These are phyloP conservation scores for Naganishia onofrii DNA, from an alignment of 768 basidiomycete species.

Conservation along the genomic window DNA sequence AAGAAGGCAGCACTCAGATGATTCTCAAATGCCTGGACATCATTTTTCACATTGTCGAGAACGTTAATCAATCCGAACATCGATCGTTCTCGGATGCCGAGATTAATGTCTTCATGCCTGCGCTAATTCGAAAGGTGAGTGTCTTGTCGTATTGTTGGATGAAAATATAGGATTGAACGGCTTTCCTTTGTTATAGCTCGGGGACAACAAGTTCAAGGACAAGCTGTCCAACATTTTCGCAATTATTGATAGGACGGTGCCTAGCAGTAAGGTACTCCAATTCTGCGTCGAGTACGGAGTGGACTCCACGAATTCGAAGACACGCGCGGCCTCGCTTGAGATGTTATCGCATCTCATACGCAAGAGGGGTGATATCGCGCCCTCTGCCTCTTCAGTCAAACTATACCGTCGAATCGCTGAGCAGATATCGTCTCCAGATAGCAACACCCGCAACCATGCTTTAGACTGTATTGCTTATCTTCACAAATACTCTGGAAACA, in stretches of 20 bases:
- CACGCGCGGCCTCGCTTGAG: conserved; percentile 79
- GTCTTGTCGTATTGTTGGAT: neutral
- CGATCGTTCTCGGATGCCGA: conserved; percentile 73
- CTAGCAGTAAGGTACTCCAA: conserved; percentile 87
- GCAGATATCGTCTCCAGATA: conserved; percentile 39
- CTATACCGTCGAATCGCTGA: conserved; percentile 39
- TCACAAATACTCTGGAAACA: conserved; percentile 44
- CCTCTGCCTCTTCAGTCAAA: conserved; percentile 14
- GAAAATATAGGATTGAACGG: neutral
- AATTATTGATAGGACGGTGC: conserved; percentile 80
- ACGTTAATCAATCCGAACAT: conserved; percentile 69
- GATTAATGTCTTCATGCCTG: conserved; percentile 81
- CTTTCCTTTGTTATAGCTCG: conserved; percentile 62
- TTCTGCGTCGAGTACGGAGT: conserved; percentile 82
- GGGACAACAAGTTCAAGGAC: conserved; percentile 74
- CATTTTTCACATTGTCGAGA: conserved; percentile 71
- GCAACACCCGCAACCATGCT: conserved; percentile 46
- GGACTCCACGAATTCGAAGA: conserved; percentile 85
- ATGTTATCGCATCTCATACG: conserved; percentile 74
- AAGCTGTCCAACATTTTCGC: conserved; percentile 67
- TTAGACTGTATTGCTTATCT: conserved; percentile 48
- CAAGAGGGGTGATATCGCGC: conserved; percentile 61
- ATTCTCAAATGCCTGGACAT: conserved; percentile 71
- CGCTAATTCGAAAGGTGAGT: conserved; percentile 78
- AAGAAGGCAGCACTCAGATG: conserved; percentile 52